Percentiles rank a stretch among this genome's conserved stretches.
These are phyloP conservation scores for carrot (Daucus carota) DNA, from an alignment of 129 eudicot species.

Conservation along the genomic window DH1_v3.0 NC_030382.2:54708001-54708500, in stretches of 20 bases:
- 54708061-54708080: not conserved
- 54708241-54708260: not conserved
- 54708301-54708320: not conserved
- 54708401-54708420: no score
- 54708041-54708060: not conserved
- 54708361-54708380: no score
- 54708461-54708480: no score
- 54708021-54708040: not conserved
- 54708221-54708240: not conserved
- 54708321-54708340: no score
- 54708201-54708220: not conserved
- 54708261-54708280: not conserved
- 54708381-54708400: no score
- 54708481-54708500: no score
- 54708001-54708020: not conserved
- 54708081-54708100: constrained; percentile 3
- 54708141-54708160: not conserved
- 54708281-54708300: not conserved
- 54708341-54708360: no score
- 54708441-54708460: no score
- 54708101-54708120: not conserved
- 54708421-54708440: no score
- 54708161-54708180: not conserved
- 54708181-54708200: not conserved
- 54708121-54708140: not conserved